A percentile compares a stretch with the other conserved stretches of the same genome.
These are phyloP conservation scores for Chenopodium berlandieri DNA, from an alignment of 148 eudicot genomes.

Conservation along the genomic window DNA sequence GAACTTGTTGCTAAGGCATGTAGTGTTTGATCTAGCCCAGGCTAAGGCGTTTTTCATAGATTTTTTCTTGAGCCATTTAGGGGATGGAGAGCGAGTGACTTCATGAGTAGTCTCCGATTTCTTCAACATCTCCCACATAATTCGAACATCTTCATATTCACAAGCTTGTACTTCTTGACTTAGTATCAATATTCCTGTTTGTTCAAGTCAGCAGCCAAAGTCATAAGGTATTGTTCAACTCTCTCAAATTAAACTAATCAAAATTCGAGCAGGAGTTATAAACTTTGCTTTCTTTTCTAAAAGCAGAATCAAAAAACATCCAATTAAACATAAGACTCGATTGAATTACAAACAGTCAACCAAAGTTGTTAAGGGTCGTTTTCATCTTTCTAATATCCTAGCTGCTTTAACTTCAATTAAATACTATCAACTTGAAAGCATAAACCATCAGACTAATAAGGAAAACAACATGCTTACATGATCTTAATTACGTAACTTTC, in stretches of 20 bases:
- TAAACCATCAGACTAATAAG: background rate
- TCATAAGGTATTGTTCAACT: background rate
- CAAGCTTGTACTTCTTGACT: conserved; percentile 39
- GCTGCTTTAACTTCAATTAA: background rate
- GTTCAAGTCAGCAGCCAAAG: background rate
- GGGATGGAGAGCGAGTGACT: conserved; percentile 13
- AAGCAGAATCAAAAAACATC: no score
- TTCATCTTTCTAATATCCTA: background rate
- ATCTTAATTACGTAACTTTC: background rate
- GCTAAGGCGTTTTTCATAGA: conserved; percentile 27
- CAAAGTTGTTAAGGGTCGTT: background rate
- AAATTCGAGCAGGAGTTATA: no score
- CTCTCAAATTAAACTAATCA: background rate
- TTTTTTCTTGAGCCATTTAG: conserved; percentile 25
- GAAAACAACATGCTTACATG: conserved; percentile 13
- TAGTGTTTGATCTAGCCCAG: conserved; percentile 35
- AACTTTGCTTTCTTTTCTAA: no score
- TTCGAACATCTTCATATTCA: conserved; percentile 44
- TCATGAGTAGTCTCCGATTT: conserved; percentile 23
- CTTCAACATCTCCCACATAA: conserved; percentile 48
- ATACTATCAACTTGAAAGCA: background rate
- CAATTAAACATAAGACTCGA: no score
- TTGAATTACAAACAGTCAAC: background rate
- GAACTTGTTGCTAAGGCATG: conserved; percentile 29
- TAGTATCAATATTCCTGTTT: conserved; percentile 28